phyloP scores from a whole-genome alignment of 768 basidiomycete species.

The Hydnum rufescens region DNA sequence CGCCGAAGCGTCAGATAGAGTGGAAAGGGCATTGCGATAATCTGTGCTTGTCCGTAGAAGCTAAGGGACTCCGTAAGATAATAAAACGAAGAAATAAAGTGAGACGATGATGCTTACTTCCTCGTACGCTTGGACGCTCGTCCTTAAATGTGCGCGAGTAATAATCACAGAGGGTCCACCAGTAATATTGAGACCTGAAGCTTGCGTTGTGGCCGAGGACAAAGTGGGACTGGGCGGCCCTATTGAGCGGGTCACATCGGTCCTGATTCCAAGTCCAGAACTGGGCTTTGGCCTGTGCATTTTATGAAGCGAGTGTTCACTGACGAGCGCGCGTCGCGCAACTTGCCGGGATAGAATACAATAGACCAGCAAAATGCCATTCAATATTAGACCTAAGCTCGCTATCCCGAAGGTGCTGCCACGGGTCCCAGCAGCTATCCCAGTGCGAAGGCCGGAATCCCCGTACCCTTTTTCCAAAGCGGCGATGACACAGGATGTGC shows the following conservation, averaged over 20 bases:
- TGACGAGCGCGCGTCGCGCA: no score
- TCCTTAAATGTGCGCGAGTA: conserved; percentile 56
- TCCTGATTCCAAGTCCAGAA: not conserved
- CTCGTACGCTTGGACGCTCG: conserved; percentile 61
- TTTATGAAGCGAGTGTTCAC: no score
- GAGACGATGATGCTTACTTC: no score
- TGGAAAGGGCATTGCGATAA: conserved; percentile 63
- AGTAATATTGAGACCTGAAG: conserved; percentile 21
- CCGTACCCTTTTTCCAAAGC: conserved; percentile 56
- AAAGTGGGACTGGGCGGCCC: conserved; percentile 30
- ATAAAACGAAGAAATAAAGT: not conserved
- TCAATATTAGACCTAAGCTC: not conserved
- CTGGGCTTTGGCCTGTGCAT: not conserved
- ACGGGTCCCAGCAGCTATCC: not conserved
- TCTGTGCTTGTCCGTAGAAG: conserved; percentile 54
- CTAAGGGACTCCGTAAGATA: conserved; percentile 20
- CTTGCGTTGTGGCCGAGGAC: conserved; percentile 69
- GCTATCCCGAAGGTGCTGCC: not conserved
- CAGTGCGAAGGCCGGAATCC: not conserved
- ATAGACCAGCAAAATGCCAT: not conserved
- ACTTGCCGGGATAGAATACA: not conserved
- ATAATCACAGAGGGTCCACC: conserved; percentile 42
- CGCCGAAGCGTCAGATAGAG: conserved; percentile 67
- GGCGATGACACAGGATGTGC: conserved; percentile 28
- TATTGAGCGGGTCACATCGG: not conserved